Conservation (phyloP, 164 flowering plant genomes). For the Tetracentron sinense region DNA sequence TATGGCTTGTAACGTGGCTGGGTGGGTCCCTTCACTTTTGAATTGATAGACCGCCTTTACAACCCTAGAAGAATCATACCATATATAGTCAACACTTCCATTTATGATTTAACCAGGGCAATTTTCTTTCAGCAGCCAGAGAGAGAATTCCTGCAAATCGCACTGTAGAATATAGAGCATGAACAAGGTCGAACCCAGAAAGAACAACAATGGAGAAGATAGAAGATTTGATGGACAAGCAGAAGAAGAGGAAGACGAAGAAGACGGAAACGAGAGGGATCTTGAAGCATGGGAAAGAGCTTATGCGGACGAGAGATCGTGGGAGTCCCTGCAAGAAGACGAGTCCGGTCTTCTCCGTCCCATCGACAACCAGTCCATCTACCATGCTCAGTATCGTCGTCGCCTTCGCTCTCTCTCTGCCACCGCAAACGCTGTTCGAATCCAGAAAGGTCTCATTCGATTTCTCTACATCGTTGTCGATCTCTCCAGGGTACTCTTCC, state of each 20-base stretch:
- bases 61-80: no score
- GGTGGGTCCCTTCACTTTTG: no score
- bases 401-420: constrained; percentile 61
- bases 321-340: constrained; percentile 90
- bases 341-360: constrained; percentile 84
- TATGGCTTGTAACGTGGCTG: no score
- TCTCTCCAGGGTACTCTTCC: constrained; percentile 66
- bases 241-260: constrained; percentile 64
- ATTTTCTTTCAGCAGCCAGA: no score
- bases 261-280: constrained; percentile 35
- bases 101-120: no score
- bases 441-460: constrained; percentile 90
- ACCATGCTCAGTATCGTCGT: constrained; percentile 81
- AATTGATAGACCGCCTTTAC: no score
- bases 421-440: constrained; percentile 40
- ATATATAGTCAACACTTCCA: no score
- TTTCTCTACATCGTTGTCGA: constrained; percentile 78
- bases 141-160: constrained; percentile 1
- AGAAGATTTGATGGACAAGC: constrained; percentile 37
- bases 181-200: background rate
- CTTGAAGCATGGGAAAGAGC: constrained; percentile 74
- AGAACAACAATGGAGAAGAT: constrained; percentile 3
- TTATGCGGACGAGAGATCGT: constrained; percentile 87
- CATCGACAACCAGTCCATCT: constrained; percentile 52
- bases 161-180: no score